Conservation (phyloP, 352 stramenopile genomes). For the Phytopythium delawarense region DNA sequence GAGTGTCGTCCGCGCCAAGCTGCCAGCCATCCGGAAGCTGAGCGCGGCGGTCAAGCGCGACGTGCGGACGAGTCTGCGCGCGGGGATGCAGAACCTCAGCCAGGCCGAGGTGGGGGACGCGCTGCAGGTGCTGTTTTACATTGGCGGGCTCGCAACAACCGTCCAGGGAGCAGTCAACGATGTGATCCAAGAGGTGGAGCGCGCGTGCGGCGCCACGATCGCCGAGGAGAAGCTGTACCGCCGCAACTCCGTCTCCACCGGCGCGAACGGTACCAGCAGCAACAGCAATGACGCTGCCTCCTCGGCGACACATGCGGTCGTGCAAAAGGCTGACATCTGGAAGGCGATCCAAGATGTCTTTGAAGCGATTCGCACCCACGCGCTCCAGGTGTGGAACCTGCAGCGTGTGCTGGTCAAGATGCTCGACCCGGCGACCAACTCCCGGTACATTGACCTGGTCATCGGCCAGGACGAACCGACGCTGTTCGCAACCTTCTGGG, state of each 20-base stretch:
- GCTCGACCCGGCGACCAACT: slow-evolving; percentile 34
- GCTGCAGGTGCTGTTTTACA: slow-evolving; percentile 78
- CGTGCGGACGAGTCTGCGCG: slow-evolving; percentile 40
- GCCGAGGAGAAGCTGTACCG: slow-evolving; percentile 60
- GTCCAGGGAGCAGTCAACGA: slow-evolving; percentile 79
- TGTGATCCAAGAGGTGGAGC: slow-evolving; percentile 79
- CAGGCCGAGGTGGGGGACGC: slow-evolving; percentile 69
- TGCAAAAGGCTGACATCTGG: slow-evolving; percentile 74
- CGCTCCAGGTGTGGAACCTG: slow-evolving; percentile 83
- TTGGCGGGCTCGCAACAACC: slow-evolving; percentile 53
- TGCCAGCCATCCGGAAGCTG: slow-evolving; percentile 47
- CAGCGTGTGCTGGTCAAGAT: slow-evolving; percentile 85
- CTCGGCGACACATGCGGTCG: slow-evolving; percentile 14
- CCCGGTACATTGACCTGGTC: slow-evolving; percentile 68
- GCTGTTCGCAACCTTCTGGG: slow-evolving; percentile 83
- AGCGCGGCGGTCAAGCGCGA: slow-evolving; percentile 46
- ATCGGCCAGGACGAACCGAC: slow-evolving; percentile 70
- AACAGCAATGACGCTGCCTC: slow-evolving; percentile 21
- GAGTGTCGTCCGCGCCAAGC: slow-evolving; percentile 49
- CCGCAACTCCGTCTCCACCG: slow-evolving; percentile 7
- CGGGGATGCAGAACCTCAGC: slow-evolving; percentile 50
- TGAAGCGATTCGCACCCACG: slow-evolving; percentile 56
- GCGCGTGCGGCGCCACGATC: slow-evolving; percentile 50
- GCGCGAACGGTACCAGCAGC: slow-evolving; percentile 9
- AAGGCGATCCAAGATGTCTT: slow-evolving; percentile 80